Conservation (phyloP, 2,329 filamentous ascomycete genomes). For the Penicillium sclerotiorum region DNA sequence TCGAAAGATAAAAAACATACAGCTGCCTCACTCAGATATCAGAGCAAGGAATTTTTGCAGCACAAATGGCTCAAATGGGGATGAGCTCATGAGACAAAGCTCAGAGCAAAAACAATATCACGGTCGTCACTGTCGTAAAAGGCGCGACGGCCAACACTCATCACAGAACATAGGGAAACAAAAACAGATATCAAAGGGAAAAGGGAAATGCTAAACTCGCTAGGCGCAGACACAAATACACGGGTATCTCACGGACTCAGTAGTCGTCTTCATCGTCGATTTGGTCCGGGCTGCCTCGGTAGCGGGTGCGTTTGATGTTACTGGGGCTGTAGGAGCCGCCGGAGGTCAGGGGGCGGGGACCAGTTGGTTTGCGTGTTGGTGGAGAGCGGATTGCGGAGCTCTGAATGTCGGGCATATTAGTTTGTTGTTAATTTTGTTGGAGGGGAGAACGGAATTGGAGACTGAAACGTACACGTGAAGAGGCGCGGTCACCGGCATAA, state of each 20-base stretch:
- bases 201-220: constrained; percentile 16
- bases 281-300: constrained; percentile 45
- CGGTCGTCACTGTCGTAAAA: constrained; percentile 19
- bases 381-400: constrained; percentile 37
- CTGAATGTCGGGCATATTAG: too few relatives aligned
- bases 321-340: constrained; percentile 39
- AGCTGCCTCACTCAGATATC: constrained; percentile 6
- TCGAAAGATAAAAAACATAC: constrained; percentile 2
- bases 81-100: constrained; percentile 5
- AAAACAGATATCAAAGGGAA: constrained; percentile 6
- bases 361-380: constrained; percentile 50
- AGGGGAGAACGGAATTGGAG: neutral
- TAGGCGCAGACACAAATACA: constrained; percentile 22
- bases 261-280: constrained; percentile 43
- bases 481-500: constrained; percentile 40
- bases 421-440: constrained; percentile 11
- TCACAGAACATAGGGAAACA: constrained; percentile 4
- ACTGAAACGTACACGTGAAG: constrained; percentile 37
- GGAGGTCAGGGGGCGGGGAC: constrained; percentile 50
- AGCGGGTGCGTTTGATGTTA: constrained; percentile 40
- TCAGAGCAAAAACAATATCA: neutral
- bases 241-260: constrained; percentile 29
- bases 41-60: constrained; percentile 2
- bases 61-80: constrained; percentile 10
- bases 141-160: neutral